Base-by-base conservation (phyloP, 768 basidiomycete species). In the Austroboletus eburneus region DNA sequence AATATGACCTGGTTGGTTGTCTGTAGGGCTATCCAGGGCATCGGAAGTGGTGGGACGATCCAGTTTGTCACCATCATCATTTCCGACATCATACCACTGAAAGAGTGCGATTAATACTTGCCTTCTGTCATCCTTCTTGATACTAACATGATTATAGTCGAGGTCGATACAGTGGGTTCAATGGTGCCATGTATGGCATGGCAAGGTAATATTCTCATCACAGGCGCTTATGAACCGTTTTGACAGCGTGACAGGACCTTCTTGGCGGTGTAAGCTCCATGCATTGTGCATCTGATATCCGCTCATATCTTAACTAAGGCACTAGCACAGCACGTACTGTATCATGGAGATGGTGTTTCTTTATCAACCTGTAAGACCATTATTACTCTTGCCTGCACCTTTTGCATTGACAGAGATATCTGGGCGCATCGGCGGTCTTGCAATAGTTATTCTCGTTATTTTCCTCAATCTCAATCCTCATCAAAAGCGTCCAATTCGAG, bases 291-390 rank as follows among this genome's bases (percentile, higher is more conserved):
- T n/a, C n/a, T n/a, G 39, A 22, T 1, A 1, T 24, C 14, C 0
- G 1, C 12, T 10, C 5, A 23, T 45, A 14, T 51, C 24, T 48
- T 8, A 9, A 13, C 23, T 38, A 46, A 85, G 83, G 79, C 71
- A 12, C 76, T 91, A 46, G 77, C 86, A 0, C 81, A 89, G 58
- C 81, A 85, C 56, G 82, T 78, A 13, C 72, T 57, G 82, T 78
- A 13, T 73, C 80, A 0, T 91, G 88, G 88, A 67, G 89, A 69
- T 91, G 88, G 87, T 85, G 83, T 57, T 87, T 87, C 64, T 87
- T 78, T 60, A 80, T 87, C 52, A 86, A 86, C 54, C 55, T 87
- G 83, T 83, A 27, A 5, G 22, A 30, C n/a, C 27, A 5, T 0
- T 21, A 9, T 5, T 17, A 24, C 5, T 13, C 2, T 7, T 21